Evolutionary conservation across 2,329 filamentous ascomycete genomes (phyloP).

Genomic region (Beauveria brongniartii): DNA sequence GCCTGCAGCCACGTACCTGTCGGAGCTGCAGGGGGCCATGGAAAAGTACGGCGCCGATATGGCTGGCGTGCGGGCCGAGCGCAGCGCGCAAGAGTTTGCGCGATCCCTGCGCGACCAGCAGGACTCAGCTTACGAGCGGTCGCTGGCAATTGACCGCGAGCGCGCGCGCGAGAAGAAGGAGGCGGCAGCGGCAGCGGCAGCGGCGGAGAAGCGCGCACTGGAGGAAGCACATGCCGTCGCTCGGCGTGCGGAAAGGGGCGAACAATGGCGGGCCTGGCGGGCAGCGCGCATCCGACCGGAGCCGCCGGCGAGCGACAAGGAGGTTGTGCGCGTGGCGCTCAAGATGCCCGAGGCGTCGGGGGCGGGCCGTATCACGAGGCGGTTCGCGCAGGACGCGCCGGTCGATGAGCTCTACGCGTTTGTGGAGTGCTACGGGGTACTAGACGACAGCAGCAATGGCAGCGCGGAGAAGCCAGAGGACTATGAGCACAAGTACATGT

Average conservation of each 20-base stretch:
- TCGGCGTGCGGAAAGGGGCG: slow-evolving; percentile 34
- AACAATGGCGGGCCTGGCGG: slow-evolving; percentile 77
- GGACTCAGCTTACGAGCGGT: slow-evolving; percentile 88
- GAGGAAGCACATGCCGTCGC: slow-evolving; percentile 54
- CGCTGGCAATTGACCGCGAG: slow-evolving; percentile 79
- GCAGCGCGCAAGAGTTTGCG: slow-evolving; percentile 73
- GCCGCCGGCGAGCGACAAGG: slow-evolving; percentile 53
- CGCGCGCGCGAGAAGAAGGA: slow-evolving; percentile 69
- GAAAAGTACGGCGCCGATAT: slow-evolving; percentile 70
- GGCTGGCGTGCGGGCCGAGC: slow-evolving; percentile 63
- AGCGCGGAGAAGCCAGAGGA: slow-evolving; percentile 45
- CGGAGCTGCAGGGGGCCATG: slow-evolving; percentile 66
- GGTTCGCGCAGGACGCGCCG: slow-evolving; percentile 59
- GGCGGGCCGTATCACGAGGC: slow-evolving; percentile 67
- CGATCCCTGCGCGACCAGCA: slow-evolving; percentile 78
- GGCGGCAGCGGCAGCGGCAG: slow-evolving; percentile 62
- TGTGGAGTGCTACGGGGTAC: slow-evolving; percentile 76
- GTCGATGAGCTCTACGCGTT: slow-evolving; percentile 93
- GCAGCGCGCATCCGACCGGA: slow-evolving; percentile 59
- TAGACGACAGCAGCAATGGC: slow-evolving; percentile 31
- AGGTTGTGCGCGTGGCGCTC: slow-evolving; percentile 62
- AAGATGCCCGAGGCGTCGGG: slow-evolving; percentile 53
- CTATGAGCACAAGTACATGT: slow-evolving; percentile 78
- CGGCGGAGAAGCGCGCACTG: slow-evolving; percentile 55
- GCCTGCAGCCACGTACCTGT: slow-evolving; percentile 61